phyloP scores from a whole-genome alignment of 106 monocot genomes.

The Triglochin maritima region DNA sequence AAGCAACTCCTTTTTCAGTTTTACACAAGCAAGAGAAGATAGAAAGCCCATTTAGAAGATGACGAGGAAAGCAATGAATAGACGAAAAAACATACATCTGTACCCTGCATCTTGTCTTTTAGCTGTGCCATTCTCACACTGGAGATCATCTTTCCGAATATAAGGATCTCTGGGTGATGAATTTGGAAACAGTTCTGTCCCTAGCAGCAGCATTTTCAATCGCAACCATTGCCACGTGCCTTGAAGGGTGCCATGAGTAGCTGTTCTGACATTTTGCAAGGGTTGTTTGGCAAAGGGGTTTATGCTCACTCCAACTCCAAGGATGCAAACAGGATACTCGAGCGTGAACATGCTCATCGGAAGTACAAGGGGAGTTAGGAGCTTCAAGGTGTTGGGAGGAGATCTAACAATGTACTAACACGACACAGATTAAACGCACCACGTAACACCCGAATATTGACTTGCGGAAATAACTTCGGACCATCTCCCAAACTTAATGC shows the following conservation, averaged over 20 bases:
- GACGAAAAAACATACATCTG: constrained; percentile 28
- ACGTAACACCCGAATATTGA: too few species aligned
- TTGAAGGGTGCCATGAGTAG: constrained; percentile 67
- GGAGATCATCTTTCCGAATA: constrained; percentile 4
- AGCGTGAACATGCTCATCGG: background rate
- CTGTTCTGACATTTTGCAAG: constrained; percentile 6
- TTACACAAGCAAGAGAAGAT: background rate
- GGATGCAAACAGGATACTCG: constrained; percentile 58
- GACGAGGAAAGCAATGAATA: background rate
- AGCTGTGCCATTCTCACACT: constrained; percentile 15
- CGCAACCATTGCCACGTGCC: constrained; percentile 69
- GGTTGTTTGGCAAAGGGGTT: constrained; percentile 2
- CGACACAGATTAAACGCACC: too few species aligned
- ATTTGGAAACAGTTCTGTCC: constrained; percentile 47
- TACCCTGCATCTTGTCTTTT: constrained; percentile 43
- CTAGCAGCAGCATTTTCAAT: constrained; percentile 67
- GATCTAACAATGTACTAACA: too few species aligned
- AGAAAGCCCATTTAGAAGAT: background rate
- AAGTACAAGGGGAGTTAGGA: background rate
- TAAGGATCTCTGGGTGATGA: constrained; percentile 7
- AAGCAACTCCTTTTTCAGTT: too few species aligned
- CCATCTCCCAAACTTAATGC: too few species aligned
- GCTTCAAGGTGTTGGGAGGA: too few species aligned
- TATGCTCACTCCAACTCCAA: constrained; percentile 47
- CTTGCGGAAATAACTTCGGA: too few species aligned